A percentile compares a stretch with the other conserved stretches of the same genome.
Evolutionary conservation across 2,329 filamentous ascomycete genomes (phyloP).

Genomic region (Chaetomium sp.): DNA sequence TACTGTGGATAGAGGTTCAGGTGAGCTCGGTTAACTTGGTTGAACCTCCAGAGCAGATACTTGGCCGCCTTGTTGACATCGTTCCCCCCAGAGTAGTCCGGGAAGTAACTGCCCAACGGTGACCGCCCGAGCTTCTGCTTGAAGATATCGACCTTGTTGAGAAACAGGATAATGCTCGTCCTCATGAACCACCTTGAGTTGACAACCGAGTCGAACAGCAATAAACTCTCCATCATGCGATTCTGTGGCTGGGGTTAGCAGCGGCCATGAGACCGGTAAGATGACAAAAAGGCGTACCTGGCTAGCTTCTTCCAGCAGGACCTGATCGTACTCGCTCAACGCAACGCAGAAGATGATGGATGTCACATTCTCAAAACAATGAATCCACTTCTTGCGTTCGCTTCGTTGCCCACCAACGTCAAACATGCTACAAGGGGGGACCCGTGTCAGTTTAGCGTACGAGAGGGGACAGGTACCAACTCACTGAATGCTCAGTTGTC

Average conservation of each 20-base stretch:
- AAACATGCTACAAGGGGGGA: slow-evolving; percentile 74
- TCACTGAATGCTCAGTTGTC: slow-evolving; percentile 97
- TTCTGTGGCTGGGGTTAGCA: slow-evolving; percentile 60
- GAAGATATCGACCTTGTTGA: slow-evolving; percentile 99
- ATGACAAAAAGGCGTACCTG: slow-evolving; percentile 63
- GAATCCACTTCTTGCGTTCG: slow-evolving; percentile 99
- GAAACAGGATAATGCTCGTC: slow-evolving; percentile 96
- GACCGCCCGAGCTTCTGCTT: slow-evolving; percentile 90
- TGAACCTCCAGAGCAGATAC: slow-evolving; percentile 97
- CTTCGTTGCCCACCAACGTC: slow-evolving; percentile 96
- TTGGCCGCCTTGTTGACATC: slow-evolving; percentile 98
- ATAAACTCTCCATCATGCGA: slow-evolving; percentile 98
- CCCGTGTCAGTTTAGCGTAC: background rate
- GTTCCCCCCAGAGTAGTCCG: slow-evolving; percentile 95
- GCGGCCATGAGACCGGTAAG: background rate
- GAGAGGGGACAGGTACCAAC: slow-evolving; percentile 40
- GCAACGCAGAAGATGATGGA: slow-evolving; percentile 99
- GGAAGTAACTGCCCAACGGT: slow-evolving; percentile 92
- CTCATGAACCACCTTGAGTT: slow-evolving; percentile 99
- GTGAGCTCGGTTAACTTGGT: slow-evolving; percentile 95
- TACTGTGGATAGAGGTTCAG: slow-evolving; percentile 97
- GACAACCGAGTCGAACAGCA: slow-evolving; percentile 96
- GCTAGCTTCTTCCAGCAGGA: slow-evolving; percentile 92
- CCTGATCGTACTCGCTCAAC: slow-evolving; percentile 97
- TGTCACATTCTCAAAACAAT: slow-evolving; percentile 99